Evolutionary conservation across 1,284 basidiomycete genomes (phyloP), one percentile per base, ranked within the genome.

Genomic region (Ganoderma boninense): DNA sequence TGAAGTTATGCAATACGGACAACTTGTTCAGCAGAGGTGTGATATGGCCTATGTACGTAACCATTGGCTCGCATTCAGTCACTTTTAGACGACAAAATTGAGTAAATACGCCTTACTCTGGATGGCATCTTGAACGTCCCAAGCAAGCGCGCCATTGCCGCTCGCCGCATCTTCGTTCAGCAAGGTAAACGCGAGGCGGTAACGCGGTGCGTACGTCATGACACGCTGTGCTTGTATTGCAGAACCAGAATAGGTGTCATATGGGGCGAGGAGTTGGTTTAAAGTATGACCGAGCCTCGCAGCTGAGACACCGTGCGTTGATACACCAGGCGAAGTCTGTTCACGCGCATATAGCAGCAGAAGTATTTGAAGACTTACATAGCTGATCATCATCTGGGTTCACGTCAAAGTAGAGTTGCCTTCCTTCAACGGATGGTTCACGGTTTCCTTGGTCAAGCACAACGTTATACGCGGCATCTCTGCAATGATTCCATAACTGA

Each of bases 141-240:
- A 98, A 8, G 86, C 84, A 42, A 85, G 73, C 11, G 92, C 86
- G 35, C 86, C 86, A 40, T 82, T 83, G 4, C 93, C 92, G n/a
- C 86, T 85, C 1, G 91, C 84, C 8, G 92, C 88, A 77, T 98
- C 93, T 82, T 98, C 95, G 77, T 98, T 97, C 64, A 98, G 82
- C 3, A 98, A 83, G 23, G 91, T 92, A 81, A 96, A 96, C 6
- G 94, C 88, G 23, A 96, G 85, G 56, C 94, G 92, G 78, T 95
- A 95, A 61, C 89, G 89, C 6, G 91, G 87, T 14, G 95, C 87
- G 78, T 95, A 98, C 79, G 92, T 92, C 40, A 87, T 87, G 59
- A 92, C 86, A 43, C 89, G 87, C 69, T 90, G 88, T 62, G 80
- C 66, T 16, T 84, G 78, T 1, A 60, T 69, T 11, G 62, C 65